Base-by-base conservation (phyloP, 1,139 yeast species). In the Protomyces pachydermus region DNA sequence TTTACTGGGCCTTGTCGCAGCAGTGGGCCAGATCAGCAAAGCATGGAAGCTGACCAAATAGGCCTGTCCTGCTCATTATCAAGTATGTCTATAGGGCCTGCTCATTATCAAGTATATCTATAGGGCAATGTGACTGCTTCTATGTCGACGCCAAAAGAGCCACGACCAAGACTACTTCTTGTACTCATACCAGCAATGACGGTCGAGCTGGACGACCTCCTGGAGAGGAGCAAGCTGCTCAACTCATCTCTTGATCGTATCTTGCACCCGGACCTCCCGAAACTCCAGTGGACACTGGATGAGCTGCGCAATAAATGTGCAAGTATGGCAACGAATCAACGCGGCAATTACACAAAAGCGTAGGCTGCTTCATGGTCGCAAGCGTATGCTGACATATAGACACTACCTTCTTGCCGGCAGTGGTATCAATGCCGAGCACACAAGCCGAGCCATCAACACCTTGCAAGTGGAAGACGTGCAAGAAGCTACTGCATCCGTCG, bases 341-440 rank as follows among this genome's bases (percentile, higher is more conserved):
- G 28, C 23, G 23, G 35, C 28, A 55, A 58, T 35, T 12, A 34
- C 25, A 39, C 52, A 4, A 39, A 28, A 20, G 52, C 56, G 62
- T 58, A 37, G 9, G 61, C 20, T 32, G 9, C n/a, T 39, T 18
- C 14, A 10, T 16, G 12, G 6, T 8, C n/a, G 3, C 16, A 14
- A 10, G 34, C 8, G 9, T 14, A 23, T 50, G 38, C 25, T 9
- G 10, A 16, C 14, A 20, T 6, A 28, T 2, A 58, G 62, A 34
- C 97, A 91, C 71, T 91, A 91, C 73, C 77, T 91, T 56, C 79
- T 93, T 64, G 97, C 97, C 1, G 88, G 95, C 0, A 87, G 95
- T 72, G 97, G 97, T 0, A 81, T 91, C 64, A 86, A 90, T 65
- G 88, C 95, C 54, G 97, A 90, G 71, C 95, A 90, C 65, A 86